Base-by-base conservation (phyloP, 805 yeast genomes). In the Schizosaccharomyces osmophilus region DNA sequence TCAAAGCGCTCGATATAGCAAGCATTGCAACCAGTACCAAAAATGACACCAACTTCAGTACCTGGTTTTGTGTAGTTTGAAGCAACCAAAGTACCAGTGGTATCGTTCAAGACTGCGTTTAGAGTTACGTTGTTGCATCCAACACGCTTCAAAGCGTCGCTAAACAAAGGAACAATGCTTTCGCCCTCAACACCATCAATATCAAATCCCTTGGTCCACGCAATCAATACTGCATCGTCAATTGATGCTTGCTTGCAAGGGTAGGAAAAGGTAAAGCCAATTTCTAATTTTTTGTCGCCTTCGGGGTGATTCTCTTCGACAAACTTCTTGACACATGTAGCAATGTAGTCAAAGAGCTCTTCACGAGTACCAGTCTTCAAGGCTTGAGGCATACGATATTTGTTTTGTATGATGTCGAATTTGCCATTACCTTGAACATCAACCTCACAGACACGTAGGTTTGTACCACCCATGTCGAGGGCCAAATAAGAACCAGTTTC, bases 181-280 rank as follows among this genome's bases (percentile, higher is more conserved):
- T 85, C 80, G 65, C 96, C 96, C 75, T 90, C 97, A 62, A 90
- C 96, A 63, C 84, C 87, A 63, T 80, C 84, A 67, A 90, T 87
- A 73, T 90, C 95, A 74, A 86, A 90, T 66, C 97, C 98, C 76
- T 90, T 90, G 65, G 97, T 90, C 97, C 97, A 90, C 15, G 90
- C 80, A 77, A 87, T 95, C 70, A 90, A 79, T 62, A 84, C 70
- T 72, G 97, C 98, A 67, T 79, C 77, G 76, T 87, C 84, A 72
- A 90, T 87, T 64, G 85, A 84, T 66, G 75, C 72, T 74, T 90
- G 98, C 29, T 62, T 61, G 68, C 71, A 68, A 24, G 97, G 97
- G 76, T 83, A 90, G 15, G 94, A 84, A 76, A 90, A 90, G 48
- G 97, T 90, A 80, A 90, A 90, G 59, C 98, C 97, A 69, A 90